phyloP scores from a whole-genome alignment of 2,329 filamentous ascomycete species.

The Stemphylium beticola region DNA sequence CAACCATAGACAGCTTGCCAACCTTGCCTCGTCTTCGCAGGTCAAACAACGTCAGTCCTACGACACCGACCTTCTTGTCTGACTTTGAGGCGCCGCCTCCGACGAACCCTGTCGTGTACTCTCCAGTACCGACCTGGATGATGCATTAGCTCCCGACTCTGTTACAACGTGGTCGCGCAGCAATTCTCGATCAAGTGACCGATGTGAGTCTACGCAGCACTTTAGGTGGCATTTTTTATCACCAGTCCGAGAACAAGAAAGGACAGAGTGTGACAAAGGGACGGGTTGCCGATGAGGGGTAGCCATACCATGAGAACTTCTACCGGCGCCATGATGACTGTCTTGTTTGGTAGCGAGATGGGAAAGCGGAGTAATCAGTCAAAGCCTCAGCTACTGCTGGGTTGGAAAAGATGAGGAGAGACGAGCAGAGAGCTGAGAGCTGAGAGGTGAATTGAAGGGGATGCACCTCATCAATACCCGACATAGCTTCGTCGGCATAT shows the following conservation, averaged over 20 bases:
- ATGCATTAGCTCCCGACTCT: conserved; percentile 15
- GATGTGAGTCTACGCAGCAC: too few species aligned
- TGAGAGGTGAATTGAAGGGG: conserved; percentile 12
- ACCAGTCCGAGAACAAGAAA: conserved; percentile 10
- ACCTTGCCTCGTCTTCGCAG: conserved; percentile 88
- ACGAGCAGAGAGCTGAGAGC: conserved; percentile 7
- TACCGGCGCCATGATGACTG: conserved; percentile 54
- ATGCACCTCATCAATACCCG: conserved; percentile 13
- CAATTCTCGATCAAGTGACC: too few species aligned
- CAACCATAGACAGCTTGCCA: conserved; percentile 84
- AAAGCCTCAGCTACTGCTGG: conserved; percentile 5
- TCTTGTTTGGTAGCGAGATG: neutral
- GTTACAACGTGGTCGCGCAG: neutral
- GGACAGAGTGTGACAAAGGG: neutral
- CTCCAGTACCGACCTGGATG: conserved; percentile 78
- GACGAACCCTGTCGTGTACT: conserved; percentile 96
- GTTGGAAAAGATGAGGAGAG: neutral
- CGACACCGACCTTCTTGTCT: conserved; percentile 96
- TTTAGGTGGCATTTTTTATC: conserved; percentile 15
- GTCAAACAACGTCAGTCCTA: conserved; percentile 88
- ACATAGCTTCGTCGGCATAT: conserved; percentile 28
- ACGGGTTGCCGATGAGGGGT: conserved; percentile 12
- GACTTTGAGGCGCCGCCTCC: conserved; percentile 81
- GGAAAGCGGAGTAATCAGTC: conserved; percentile 8
- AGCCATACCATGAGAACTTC: conserved; percentile 56